Conservation (phyloP, 2,329 filamentous ascomycete species). For the Paecilomyces formosus region DNA sequence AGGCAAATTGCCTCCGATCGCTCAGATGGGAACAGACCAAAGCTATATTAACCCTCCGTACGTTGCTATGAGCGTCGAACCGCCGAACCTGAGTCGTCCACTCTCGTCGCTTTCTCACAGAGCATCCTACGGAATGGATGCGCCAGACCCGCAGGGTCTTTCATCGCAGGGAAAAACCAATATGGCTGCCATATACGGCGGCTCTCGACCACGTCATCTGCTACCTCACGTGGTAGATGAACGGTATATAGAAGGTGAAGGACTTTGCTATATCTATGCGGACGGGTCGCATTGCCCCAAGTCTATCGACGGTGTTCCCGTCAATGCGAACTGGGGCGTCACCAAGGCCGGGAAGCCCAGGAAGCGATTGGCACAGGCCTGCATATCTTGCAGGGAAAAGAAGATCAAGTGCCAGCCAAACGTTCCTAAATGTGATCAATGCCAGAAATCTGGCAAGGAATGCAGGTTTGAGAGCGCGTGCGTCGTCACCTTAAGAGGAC, state of each 20-base stretch:
- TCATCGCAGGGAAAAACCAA: conserved; percentile 3
- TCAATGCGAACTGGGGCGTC: conserved; percentile 88
- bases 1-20: conserved; percentile 22
- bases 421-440: conserved; percentile 79
- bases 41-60: conserved; percentile 2
- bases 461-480: conserved; percentile 84
- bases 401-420: conserved; percentile 96
- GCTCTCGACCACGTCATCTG: conserved; percentile 9
- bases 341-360: conserved; percentile 91
- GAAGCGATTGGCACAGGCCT: conserved; percentile 87
- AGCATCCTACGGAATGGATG: conserved; percentile 9
- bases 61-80: conserved; percentile 11
- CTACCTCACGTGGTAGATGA: conserved; percentile 33
- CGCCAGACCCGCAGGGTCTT: conserved; percentile 2
- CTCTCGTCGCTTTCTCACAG: conserved; percentile 12
- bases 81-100: conserved; percentile 11
- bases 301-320: conserved; percentile 73
- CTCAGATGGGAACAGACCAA: conserved; percentile 15
- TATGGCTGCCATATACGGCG: neutral
- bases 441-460: conserved; percentile 78
- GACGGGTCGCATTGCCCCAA: conserved; percentile 77
- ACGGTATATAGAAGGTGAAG: conserved; percentile 59
- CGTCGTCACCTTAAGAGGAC: conserved; percentile 33
- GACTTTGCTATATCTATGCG: conserved; percentile 77
- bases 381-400: conserved; percentile 87